phyloP scores from a whole-genome alignment of 129 eudicot genomes.

The Logfia minima region DNA sequence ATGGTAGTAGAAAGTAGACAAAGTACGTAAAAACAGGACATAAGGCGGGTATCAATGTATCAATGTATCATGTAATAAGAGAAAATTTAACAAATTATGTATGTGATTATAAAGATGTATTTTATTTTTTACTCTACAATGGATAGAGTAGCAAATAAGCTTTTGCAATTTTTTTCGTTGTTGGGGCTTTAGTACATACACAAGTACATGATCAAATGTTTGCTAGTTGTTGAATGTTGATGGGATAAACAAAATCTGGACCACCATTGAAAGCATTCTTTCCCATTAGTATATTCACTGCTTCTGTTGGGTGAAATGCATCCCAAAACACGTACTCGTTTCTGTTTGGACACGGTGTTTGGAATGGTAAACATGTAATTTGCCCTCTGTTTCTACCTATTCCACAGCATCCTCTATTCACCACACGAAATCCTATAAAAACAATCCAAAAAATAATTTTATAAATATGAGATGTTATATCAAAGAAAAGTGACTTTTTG shows the following conservation, averaged over 20 bases:
- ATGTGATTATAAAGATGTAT: neutral
- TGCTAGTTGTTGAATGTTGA: conserved; percentile 79
- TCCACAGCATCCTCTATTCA: conserved; percentile 81
- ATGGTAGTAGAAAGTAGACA: too few species aligned
- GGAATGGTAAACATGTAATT: conserved; percentile 88
- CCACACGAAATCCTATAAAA: conserved; percentile 60
- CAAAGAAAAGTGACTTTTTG: too few species aligned
- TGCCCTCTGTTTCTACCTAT: conserved; percentile 84
- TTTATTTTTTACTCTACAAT: conserved; percentile 12
- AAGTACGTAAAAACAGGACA: too few species aligned
- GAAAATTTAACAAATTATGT: too few species aligned
- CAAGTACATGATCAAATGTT: conserved; percentile 32
- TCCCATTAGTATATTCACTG: conserved; percentile 73
- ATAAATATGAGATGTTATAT: neutral
- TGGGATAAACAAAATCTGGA: conserved; percentile 54
- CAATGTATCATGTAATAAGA: too few species aligned
- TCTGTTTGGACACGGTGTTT: conserved; percentile 73
- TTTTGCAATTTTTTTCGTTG: neutral
- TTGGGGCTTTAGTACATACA: conserved; percentile 2
- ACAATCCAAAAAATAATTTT: neutral
- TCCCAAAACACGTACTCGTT: conserved; percentile 83
- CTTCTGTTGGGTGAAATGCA: conserved; percentile 90
- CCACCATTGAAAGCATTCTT: conserved; percentile 60
- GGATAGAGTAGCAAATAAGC: conserved; percentile 25
- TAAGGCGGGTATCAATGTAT: too few species aligned